A percentile compares a stretch with the other conserved stretches of the same genome.
phyloP scores from a whole-genome alignment of 345 rosid species.

The Salix brachista region DNA sequence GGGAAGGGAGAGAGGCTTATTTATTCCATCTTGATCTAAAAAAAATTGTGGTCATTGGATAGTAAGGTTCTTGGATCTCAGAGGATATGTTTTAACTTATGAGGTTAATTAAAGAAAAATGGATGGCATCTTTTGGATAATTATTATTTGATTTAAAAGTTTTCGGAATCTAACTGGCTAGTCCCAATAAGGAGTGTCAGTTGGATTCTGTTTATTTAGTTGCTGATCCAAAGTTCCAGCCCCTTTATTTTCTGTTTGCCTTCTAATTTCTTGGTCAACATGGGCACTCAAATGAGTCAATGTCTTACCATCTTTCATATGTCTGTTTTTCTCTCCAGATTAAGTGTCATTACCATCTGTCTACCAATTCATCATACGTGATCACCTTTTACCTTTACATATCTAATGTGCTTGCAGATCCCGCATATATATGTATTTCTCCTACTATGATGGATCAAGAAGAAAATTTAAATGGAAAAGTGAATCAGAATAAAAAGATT shows the following conservation, averaged over 20 bases:
- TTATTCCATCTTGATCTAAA: background rate
- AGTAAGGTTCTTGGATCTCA: background rate
- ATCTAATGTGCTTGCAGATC: conserved; percentile 44
- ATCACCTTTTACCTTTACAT: background rate
- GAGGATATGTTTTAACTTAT: background rate
- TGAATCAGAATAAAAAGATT: conserved; percentile 18
- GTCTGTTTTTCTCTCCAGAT: too few species aligned
- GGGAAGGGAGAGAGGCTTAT: too few species aligned
- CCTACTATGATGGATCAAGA: conserved; percentile 26
- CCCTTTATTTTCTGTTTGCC: background rate
- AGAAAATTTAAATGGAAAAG: conserved; percentile 20
- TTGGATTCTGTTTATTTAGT: background rate
- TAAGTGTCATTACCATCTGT: too few species aligned
- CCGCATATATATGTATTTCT: conserved; percentile 48
- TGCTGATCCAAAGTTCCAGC: too few species aligned
- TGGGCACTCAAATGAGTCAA: background rate
- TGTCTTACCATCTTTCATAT: too few species aligned
- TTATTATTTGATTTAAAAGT: background rate
- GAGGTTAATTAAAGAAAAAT: background rate
- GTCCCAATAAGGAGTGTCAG: background rate
- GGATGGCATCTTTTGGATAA: background rate
- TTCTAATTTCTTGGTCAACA: background rate
- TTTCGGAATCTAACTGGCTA: background rate
- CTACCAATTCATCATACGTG: background rate
- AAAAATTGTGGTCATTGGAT: too few species aligned